phyloP scores from a whole-genome alignment of 441 rosid genomes.

The Croton laevigatus region DNA sequence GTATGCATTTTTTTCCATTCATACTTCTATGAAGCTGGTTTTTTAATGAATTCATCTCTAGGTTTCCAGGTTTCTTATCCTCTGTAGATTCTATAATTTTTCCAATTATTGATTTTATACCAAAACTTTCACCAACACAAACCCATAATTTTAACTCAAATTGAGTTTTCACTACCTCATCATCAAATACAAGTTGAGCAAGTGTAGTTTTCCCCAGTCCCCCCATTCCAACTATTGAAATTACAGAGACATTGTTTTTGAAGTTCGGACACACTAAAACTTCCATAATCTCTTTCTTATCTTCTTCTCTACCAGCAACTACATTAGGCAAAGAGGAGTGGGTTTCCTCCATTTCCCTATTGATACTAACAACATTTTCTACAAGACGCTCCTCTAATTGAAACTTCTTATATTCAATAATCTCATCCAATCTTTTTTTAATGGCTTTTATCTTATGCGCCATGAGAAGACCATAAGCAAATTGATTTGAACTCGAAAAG shows the following conservation, averaged over 20 bases:
- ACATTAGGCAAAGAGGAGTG: not conserved
- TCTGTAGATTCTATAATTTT: not conserved
- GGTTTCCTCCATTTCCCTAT: not conserved
- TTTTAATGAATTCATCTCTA: not conserved
- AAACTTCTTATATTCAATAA: not conserved
- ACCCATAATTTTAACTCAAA: slow-evolving; percentile 20
- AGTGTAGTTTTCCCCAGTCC: slow-evolving; percentile 37
- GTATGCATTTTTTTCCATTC: slow-evolving; percentile 15
- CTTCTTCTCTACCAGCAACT: slow-evolving; percentile 25
- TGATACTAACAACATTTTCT: not conserved
- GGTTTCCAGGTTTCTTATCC: not conserved
- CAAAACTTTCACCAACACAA: slow-evolving; percentile 20
- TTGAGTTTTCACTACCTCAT: not conserved
- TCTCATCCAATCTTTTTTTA: slow-evolving; percentile 8
- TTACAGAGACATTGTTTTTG: slow-evolving; percentile 3
- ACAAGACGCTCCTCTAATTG: not conserved
- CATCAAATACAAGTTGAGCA: slow-evolving; percentile 26
- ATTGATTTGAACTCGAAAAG: slow-evolving; percentile 15
- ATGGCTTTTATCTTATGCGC: slow-evolving; percentile 9
- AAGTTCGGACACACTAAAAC: not conserved
- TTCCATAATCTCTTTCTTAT: not conserved
- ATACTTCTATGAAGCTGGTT: not conserved
- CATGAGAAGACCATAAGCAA: slow-evolving; percentile 14
- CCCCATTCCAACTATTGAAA: slow-evolving; percentile 21
- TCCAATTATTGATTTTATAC: slow-evolving; percentile 3